A percentile compares a stretch with the other conserved stretches of the same genome.
Evolutionary conservation across 1,284 basidiomycete genomes (phyloP).

Genomic region (Papiliotrema laurentii): DNA sequence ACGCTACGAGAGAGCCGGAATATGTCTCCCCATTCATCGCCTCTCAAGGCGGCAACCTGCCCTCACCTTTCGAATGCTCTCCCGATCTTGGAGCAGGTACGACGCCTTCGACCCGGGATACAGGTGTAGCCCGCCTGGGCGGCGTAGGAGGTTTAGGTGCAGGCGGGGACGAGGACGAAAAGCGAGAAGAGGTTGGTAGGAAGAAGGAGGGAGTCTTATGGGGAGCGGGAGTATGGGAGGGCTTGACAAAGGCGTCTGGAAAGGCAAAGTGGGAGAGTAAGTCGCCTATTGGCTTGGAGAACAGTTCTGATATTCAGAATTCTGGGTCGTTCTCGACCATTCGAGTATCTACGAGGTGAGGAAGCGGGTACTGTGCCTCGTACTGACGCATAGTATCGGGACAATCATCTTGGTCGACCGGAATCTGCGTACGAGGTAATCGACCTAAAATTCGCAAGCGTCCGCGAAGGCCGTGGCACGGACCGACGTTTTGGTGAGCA

Average conservation of each 20-base stretch:
- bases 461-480: conserved; percentile 46
- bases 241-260: conserved; percentile 28
- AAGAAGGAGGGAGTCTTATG: conserved; percentile 48
- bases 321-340: conserved; percentile 47
- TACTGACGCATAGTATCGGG: conserved; percentile 32
- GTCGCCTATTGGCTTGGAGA: conserved; percentile 9
- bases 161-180: conserved; percentile 38
- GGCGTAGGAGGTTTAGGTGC: conserved; percentile 35
- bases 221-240: conserved; percentile 46
- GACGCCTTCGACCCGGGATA: background rate
- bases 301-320: conserved; percentile 21
- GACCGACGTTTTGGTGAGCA: conserved; percentile 44
- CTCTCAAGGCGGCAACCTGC: background rate
- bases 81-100: conserved; percentile 5
- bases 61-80: conserved; percentile 7
- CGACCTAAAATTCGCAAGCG: conserved; percentile 48
- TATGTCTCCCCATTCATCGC: conserved; percentile 29
- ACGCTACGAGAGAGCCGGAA: conserved; percentile 11
- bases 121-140: conserved; percentile 16
- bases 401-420: conserved; percentile 27
- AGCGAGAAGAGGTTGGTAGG: conserved; percentile 39
- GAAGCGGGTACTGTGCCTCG: background rate
- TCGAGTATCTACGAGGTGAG: conserved; percentile 46
- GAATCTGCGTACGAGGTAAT: conserved; percentile 41
- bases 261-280: conserved; percentile 47